These are phyloP conservation scores for Phialophora expanda DNA, from an alignment of 2,329 filamentous ascomycete genomes.

Conservation along the genomic window DNA sequence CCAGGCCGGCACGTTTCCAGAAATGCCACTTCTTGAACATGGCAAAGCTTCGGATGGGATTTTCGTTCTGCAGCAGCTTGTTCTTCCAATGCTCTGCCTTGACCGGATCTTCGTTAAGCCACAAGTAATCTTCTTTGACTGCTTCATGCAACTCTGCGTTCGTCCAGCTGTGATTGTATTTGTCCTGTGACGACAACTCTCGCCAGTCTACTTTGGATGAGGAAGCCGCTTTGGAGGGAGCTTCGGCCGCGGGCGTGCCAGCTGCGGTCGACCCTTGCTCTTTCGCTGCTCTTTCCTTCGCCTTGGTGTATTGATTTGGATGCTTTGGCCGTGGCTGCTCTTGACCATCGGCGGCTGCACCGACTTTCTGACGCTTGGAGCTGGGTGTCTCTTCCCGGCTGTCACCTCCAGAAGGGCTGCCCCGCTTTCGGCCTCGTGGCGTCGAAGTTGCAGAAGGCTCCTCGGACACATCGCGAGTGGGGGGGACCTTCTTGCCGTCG, in stretches of 20 bases:
- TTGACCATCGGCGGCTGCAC: slow-evolving; percentile 22
- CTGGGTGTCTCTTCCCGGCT: slow-evolving; percentile 31
- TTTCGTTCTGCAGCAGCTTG: slow-evolving; percentile 37
- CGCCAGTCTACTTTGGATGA: slow-evolving; percentile 24
- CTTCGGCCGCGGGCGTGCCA: slow-evolving; percentile 14
- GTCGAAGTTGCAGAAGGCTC: slow-evolving; percentile 33
- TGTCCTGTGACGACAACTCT: slow-evolving; percentile 25
- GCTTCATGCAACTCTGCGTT: slow-evolving; percentile 36
- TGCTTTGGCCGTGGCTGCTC: slow-evolving; percentile 34
- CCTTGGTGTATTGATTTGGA: slow-evolving; percentile 38
- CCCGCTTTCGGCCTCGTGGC: slow-evolving; percentile 26
- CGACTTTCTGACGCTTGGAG: slow-evolving; percentile 34
- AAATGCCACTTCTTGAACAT: slow-evolving; percentile 40
- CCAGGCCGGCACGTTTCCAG: slow-evolving; percentile 35
- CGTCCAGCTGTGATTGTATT: slow-evolving; percentile 36
- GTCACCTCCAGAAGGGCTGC: slow-evolving; percentile 27
- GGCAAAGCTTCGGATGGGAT: slow-evolving; percentile 39
- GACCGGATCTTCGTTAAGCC: slow-evolving; percentile 34
- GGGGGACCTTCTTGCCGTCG: slow-evolving; percentile 37
- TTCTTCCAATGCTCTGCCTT: slow-evolving; percentile 35
- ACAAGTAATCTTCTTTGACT: slow-evolving; percentile 36
- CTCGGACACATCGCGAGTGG: slow-evolving; percentile 37
- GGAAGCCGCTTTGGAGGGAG: slow-evolving; percentile 13
- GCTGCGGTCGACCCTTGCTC: slow-evolving; percentile 17
- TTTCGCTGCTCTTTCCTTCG: slow-evolving; percentile 27